phyloP scores from a whole-genome alignment of 2,329 filamentous ascomycete species.

The Aspergillus sp. region DNA sequence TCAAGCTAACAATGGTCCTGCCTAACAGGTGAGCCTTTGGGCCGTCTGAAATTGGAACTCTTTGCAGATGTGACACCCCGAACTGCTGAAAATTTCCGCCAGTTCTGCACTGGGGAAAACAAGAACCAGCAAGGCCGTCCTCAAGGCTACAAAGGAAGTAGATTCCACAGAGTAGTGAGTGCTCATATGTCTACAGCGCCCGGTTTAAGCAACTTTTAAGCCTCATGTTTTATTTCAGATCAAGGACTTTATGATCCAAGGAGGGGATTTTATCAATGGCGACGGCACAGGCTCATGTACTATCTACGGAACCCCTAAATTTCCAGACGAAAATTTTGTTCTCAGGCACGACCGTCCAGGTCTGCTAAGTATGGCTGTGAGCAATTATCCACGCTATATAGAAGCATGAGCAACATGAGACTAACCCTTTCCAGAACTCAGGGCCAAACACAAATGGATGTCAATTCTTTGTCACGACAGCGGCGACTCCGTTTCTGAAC shows the following conservation, averaged over 20 bases:
- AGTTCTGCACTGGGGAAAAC: constrained; percentile 92
- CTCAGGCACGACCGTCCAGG: constrained; percentile 77
- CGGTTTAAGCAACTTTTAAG: background rate
- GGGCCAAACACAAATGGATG: constrained; percentile 91
- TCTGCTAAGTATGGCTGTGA: constrained; percentile 87
- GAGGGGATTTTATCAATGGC: constrained; percentile 91
- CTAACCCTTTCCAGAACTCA: constrained; percentile 64
- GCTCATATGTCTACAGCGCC: background rate
- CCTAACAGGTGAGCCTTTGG: constrained; percentile 72
- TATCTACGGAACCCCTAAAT: constrained; percentile 83
- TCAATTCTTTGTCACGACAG: constrained; percentile 97
- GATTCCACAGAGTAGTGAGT: constrained; percentile 88
- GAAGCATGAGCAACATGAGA: background rate
- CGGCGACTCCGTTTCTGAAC: constrained; percentile 82
- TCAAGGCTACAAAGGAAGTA: constrained; percentile 91
- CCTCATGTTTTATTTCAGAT: constrained; percentile 53
- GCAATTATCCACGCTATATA: constrained; percentile 28
- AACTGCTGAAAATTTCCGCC: constrained; percentile 94
- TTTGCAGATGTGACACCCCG: constrained; percentile 81
- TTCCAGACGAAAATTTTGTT: constrained; percentile 87
- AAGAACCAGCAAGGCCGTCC: constrained; percentile 75
- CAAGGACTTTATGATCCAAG: constrained; percentile 96
- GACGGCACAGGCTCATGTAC: constrained; percentile 85
- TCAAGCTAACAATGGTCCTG: background rate
- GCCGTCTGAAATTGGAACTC: constrained; percentile 85